phyloP scores from a whole-genome alignment of 768 basidiomycete species.

The Lanmaoa pseudosensibilis region DNA sequence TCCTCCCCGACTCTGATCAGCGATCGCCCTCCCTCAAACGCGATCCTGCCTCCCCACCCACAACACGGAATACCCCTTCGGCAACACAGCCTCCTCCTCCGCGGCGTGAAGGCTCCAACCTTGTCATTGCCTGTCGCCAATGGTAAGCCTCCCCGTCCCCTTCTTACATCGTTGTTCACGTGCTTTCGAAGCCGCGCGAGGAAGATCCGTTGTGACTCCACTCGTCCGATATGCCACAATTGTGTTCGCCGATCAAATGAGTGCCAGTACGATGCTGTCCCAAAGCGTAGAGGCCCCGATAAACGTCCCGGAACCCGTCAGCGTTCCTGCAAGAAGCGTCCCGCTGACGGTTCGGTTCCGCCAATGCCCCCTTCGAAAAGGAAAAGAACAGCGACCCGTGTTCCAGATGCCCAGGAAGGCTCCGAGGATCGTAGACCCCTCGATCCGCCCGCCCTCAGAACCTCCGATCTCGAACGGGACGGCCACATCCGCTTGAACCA shows the following conservation, averaged over 20 bases:
- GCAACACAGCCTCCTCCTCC: conserved; percentile 27
- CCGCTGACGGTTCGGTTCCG: conserved; percentile 53
- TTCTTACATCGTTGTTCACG: conserved; percentile 30
- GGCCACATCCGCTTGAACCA: conserved; percentile 26
- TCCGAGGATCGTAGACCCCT: conserved; percentile 29
- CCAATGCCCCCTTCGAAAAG: conserved; percentile 53
- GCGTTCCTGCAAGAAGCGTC: conserved; percentile 81
- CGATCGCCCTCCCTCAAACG: conserved; percentile 42
- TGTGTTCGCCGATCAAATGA: conserved; percentile 74
- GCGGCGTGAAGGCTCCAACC: conserved; percentile 60
- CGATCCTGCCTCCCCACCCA: conserved; percentile 44
- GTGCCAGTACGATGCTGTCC: conserved; percentile 78
- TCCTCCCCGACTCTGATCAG: conserved; percentile 25
- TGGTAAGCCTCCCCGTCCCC: conserved; percentile 54
- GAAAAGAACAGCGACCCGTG: conserved; percentile 41
- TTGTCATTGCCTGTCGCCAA: conserved; percentile 83
- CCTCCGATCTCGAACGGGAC: conserved; percentile 29
- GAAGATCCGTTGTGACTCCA: conserved; percentile 87
- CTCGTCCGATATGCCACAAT: conserved; percentile 78
- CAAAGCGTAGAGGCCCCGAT: conserved; percentile 83
- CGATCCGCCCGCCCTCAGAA: conserved; percentile 27
- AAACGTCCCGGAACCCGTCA: conserved; percentile 83
- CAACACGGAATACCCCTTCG: conserved; percentile 22
- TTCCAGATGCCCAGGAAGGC: conserved; percentile 35
- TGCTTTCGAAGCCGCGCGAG: conserved; percentile 65